phyloP scores from a whole-genome alignment of 2,329 filamentous ascomycete genomes.

The Simplicillium sp. region DNA sequence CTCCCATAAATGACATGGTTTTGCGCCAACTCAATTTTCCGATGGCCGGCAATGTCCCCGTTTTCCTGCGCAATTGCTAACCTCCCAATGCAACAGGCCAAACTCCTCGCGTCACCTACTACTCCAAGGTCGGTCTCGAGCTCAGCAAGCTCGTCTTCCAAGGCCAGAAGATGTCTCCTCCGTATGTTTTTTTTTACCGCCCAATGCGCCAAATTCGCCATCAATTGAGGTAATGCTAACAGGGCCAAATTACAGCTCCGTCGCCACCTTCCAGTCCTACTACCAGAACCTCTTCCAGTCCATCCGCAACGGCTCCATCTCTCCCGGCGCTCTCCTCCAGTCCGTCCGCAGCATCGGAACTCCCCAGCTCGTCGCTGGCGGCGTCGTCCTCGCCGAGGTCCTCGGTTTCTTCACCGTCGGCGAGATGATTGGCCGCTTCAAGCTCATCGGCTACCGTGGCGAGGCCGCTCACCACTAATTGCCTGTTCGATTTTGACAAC shows the following conservation, averaged over 20 bases:
- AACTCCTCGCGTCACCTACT: slow-evolving; percentile 82
- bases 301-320: slow-evolving; percentile 54
- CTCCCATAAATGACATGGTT: too few species aligned
- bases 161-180: slow-evolving; percentile 84
- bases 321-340: slow-evolving; percentile 46
- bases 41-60: background rate
- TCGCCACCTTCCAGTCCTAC: slow-evolving; percentile 78
- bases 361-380: slow-evolving; percentile 61
- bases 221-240: slow-evolving; percentile 1
- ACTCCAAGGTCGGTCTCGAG: slow-evolving; percentile 81
- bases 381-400: slow-evolving; percentile 75
- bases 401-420: slow-evolving; percentile 97
- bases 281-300: slow-evolving; percentile 66
- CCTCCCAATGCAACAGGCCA: slow-evolving; percentile 54
- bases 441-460: slow-evolving; percentile 87
- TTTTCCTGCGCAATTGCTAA: background rate
- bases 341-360: slow-evolving; percentile 59
- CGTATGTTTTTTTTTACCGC: slow-evolving; percentile 67
- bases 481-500: background rate
- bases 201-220: background rate
- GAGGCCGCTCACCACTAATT: slow-evolving; percentile 53
- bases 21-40: too few species aligned
- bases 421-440: slow-evolving; percentile 92
- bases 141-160: slow-evolving; percentile 79
- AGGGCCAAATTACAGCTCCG: slow-evolving; percentile 43